A percentile compares a stretch with the other conserved stretches of the same genome.
Evolutionary conservation across 148 eudicot genomes (phyloP).

Genomic region (Fallopia convolvulus): DNA sequence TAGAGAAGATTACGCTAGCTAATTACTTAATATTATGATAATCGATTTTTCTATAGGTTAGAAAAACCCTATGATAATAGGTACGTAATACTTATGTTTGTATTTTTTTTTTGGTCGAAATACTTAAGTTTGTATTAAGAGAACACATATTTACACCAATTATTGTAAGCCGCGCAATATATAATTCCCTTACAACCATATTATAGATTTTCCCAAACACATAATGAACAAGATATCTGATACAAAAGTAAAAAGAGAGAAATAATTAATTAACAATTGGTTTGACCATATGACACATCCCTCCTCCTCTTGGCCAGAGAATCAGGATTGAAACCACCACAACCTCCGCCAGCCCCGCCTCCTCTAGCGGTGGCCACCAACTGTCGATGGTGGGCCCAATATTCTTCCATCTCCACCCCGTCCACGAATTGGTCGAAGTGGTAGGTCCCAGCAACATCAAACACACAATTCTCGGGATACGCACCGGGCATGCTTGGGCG

Average conservation of each 20-base stretch:
- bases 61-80: too few species aligned
- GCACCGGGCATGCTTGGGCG: slow-evolving; percentile 7
- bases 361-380: slow-evolving; percentile 26
- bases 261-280: slow-evolving; percentile 18
- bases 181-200: neutral
- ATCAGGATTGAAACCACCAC: slow-evolving; percentile 28
- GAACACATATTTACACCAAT: neutral
- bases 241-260: too few species aligned
- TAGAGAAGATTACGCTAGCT: neutral
- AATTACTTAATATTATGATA: neutral
- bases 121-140: neutral
- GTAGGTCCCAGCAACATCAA: slow-evolving; percentile 26
- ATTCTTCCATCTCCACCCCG: slow-evolving; percentile 33
- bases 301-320: slow-evolving; percentile 57
- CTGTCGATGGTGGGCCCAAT: slow-evolving; percentile 18
- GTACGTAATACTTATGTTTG: too few species aligned
- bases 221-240: neutral
- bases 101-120: too few species aligned
- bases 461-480: slow-evolving; percentile 24
- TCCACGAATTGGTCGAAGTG: slow-evolving; percentile 24
- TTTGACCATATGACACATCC: slow-evolving; percentile 33
- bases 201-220: neutral
- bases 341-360: neutral
- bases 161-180: neutral
- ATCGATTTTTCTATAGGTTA: too few species aligned